Evolutionary conservation across 2,329 filamentous ascomycete genomes (phyloP), one percentile per base, ranked within the genome.

Genomic region (Alternaria arborescens): DNA sequence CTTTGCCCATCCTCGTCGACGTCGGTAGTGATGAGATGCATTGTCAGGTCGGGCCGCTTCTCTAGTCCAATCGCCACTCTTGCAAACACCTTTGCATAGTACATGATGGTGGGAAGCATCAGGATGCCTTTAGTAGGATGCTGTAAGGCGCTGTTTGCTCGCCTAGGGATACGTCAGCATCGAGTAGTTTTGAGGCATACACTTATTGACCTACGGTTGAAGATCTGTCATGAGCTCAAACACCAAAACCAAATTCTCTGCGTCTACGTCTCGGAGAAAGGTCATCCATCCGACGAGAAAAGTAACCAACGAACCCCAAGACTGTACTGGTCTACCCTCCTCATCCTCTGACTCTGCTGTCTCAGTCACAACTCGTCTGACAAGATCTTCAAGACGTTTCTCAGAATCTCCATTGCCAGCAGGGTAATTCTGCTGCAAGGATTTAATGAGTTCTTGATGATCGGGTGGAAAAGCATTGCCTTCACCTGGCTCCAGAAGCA

Each of bases 61-160:
- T 94, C 93, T 40, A 97, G 85, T 52, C 88, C 90, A 82, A 97
- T 92, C 26, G 94, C 94, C 58, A 97, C 85, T 66, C 90, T 89
- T 8, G 92, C 90, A 24, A 97, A 86, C 8, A 92, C 88, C 68
- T 91, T 88, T 32, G 91, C 94, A 54, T 97, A 86, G 30, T 91
- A 90, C 70, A 97, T 89, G 74, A 93, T 91, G 3, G 92, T 93
- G 42, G 92, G 89, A 41, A 97, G 87, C 70, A 97, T 88, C 71
- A 97, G 86, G 30, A 90, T 86, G 32, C 94, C 94, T 75, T 93
- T 89, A 12, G 88, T 89, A 2, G 90, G 88, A 71, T 97, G 90
- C 7, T 89, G 88, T 48, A 97, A 87, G 0, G 94, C 93, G 20
- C 91, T 91, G 26, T 93, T 91, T 69, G 91, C 95, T 70, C 93